phyloP scores from a whole-genome alignment of 2,329 filamentous ascomycete species.

The Colletotrichum plurivorum region DNA sequence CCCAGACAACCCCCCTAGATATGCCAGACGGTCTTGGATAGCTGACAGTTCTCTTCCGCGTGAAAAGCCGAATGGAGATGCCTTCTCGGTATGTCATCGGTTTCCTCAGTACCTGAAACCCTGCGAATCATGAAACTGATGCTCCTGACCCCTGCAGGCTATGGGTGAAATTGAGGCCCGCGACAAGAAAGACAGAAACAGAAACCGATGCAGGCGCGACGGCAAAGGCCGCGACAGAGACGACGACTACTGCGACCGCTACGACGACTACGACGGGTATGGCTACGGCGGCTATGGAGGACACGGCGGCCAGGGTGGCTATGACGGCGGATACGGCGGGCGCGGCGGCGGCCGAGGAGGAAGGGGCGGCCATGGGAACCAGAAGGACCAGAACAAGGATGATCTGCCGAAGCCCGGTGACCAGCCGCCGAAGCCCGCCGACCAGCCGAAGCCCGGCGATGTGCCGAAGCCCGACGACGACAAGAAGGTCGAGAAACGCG shows the following conservation, averaged over 20 bases:
- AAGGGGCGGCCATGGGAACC: not conserved
- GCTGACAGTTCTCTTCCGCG: not conserved
- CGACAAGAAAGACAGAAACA: not conserved
- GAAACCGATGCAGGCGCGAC: constrained; percentile 13
- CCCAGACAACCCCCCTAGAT: not conserved
- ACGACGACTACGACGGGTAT: not conserved
- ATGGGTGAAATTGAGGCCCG: not conserved
- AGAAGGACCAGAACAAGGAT: not conserved
- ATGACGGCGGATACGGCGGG: too few relatives aligned
- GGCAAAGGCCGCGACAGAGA: not conserved
- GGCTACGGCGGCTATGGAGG: constrained; percentile 2
- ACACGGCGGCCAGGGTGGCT: not conserved
- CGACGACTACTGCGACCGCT: not conserved
- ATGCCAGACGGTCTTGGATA: not conserved
- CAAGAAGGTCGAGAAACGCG: constrained; percentile 5
- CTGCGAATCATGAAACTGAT: not conserved
- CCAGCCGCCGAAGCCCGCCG: not conserved
- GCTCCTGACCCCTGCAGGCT: not conserved
- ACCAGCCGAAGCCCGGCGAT: not conserved
- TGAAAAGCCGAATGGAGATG: constrained; percentile 8
- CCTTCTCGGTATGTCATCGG: constrained; percentile 1
- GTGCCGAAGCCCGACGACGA: not conserved
- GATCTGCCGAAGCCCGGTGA: not conserved
- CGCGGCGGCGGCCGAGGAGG: not conserved
- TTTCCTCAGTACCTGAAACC: not conserved